Evolutionary conservation across 2,329 filamentous ascomycete genomes (phyloP).

Genomic region (Pseudocercospora vitis): DNA sequence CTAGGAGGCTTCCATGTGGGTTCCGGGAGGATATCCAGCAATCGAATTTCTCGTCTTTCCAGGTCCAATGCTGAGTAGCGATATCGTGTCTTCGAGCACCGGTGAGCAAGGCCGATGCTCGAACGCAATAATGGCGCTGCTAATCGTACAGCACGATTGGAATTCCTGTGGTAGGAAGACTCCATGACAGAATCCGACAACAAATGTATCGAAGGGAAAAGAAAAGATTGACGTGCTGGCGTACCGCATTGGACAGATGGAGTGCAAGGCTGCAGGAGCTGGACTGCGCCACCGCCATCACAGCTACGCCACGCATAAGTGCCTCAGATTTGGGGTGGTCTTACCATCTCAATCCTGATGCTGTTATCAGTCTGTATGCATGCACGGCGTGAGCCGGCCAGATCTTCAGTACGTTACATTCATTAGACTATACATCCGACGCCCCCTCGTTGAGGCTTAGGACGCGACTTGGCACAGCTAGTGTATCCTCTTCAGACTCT

Average conservation of each 20-base stretch:
- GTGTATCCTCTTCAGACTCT: conserved; percentile 55
- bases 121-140: too few species aligned
- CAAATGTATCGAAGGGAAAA: too few species aligned
- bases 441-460: too few species aligned
- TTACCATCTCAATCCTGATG: not conserved
- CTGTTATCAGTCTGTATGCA: not conserved
- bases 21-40: not conserved
- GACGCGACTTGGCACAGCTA: not conserved
- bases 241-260: not conserved
- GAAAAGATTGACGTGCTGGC: not conserved
- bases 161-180: too few species aligned
- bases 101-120: too few species aligned
- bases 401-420: not conserved
- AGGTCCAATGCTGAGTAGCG: not conserved
- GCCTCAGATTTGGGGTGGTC: not conserved
- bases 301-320: not conserved
- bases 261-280: not conserved
- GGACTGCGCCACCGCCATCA: not conserved
- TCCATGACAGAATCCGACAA: too few species aligned
- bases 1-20: not conserved
- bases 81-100: too few species aligned
- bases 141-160: too few species aligned
- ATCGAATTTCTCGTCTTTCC: not conserved
- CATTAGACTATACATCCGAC: not conserved
- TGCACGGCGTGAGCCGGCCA: not conserved